phyloP scores from a whole-genome alignment of 495 filamentous ascomycete species.

The Lophiotrema nucula region DNA sequence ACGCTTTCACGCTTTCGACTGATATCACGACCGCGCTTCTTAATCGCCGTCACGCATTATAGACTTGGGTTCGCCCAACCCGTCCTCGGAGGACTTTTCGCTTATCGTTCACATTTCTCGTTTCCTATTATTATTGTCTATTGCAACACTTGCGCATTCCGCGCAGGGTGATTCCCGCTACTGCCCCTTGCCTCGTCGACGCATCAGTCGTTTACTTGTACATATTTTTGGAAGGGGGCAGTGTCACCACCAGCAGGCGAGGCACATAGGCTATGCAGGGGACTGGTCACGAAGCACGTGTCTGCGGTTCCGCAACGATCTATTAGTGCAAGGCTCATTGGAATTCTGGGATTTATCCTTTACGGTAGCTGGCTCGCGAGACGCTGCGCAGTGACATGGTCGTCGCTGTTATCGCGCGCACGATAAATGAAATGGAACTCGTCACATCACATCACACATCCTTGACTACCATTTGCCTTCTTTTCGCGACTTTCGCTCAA shows the following conservation, averaged over 20 bases:
- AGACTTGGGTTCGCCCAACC: not conserved
- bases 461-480: no score
- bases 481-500: no score
- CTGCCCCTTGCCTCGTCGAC: not conserved
- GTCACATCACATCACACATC: no score
- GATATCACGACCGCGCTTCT: slow-evolving; percentile 1
- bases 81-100: not conserved
- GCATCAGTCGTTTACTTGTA: not conserved
- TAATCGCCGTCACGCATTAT: slow-evolving; percentile 1
- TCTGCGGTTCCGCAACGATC: no score
- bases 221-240: slow-evolving; percentile 12
- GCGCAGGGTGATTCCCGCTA: not conserved
- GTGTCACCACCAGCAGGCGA: not conserved
- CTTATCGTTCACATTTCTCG: not conserved
- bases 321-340: no score
- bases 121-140: slow-evolving; percentile 1
- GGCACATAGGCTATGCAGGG: slow-evolving; percentile 21
- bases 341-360: no score
- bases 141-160: not conserved
- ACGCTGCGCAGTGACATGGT: no score
- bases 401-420: no score
- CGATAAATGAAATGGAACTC: no score
- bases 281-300: not conserved
- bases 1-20: not conserved
- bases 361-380: no score